Evolutionary conservation across 768 basidiomycete genomes (phyloP), one percentile per base, ranked within the genome.

Genomic region (Boletus tylopilopsis): DNA sequence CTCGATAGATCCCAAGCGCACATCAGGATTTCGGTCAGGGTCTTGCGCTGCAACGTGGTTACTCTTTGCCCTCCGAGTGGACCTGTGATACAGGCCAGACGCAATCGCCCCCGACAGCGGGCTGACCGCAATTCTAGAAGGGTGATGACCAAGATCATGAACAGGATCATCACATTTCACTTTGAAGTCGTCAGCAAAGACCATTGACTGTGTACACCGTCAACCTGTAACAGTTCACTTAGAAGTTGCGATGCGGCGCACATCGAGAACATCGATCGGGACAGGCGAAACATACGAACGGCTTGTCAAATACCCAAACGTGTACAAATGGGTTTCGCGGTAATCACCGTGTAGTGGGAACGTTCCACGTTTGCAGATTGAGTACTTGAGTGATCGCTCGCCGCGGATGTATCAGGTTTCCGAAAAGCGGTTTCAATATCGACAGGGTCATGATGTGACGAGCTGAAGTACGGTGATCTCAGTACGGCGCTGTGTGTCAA

Each of bases 321-420:
- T 25, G 45, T 37, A 23, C 34, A 40, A 37, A 18, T 18, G 27
- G 27, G 42, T 42, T 32, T 38, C 44, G 36, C 45, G 42, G 53
- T 36, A 33, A 30, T 25, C 16, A 35, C 27, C 45, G 45, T 22
- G 29, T 18, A 35, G 27, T 36, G 49, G 21, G 33, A 41, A 47
- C 21, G 27, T 38, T 24, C 32, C 42, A 47, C 37, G 42, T 38
- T 32, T 19, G 10, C 23, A 23, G 8, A 24, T n/a, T n/a, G 19
- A 33, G 29, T 10, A 42, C n/a, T 38, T 6, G 24, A 32, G 19
- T 0, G 30, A 21, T 37, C 6, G 32, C 30, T 44, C 30, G 21
- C 56, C 47, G 47, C 47, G 47, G 51, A 41, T 22, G 19, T 52
- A 33, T 56, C 46, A 25, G 24, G 29, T 47, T 21, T 43, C 30